These are phyloP conservation scores for Pittosporum tobira DNA, from an alignment of 129 eudicot species.

Conservation along the genomic window DNA sequence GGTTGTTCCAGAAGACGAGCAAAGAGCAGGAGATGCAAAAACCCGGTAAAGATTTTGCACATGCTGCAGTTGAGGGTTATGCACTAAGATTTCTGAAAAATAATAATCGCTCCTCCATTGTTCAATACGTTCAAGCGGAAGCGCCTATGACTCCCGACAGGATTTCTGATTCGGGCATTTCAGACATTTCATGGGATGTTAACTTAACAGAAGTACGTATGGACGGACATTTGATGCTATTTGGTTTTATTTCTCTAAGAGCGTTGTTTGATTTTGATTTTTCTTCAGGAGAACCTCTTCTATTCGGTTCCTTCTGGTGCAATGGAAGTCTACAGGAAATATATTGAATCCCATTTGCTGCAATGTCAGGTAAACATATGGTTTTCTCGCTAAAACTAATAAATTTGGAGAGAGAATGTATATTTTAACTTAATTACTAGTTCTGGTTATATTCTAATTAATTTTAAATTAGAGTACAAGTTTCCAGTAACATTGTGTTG, in stretches of 20 bases:
- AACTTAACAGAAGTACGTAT: conserved; percentile 85
- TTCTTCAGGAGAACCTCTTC: conserved; percentile 77
- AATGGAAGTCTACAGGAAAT: conserved; percentile 64
- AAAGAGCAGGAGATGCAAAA: conserved; percentile 31
- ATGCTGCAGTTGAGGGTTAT: conserved; percentile 56
- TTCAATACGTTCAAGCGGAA: conserved; percentile 24
- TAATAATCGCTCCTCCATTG: conserved; percentile 34
- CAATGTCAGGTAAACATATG: conserved; percentile 46
- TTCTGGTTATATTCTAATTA: too few relatives aligned
- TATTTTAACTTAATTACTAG: too few relatives aligned
- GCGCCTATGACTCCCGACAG: conserved; percentile 43
- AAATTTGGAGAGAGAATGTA: too few relatives aligned
- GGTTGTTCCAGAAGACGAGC: conserved; percentile 37
- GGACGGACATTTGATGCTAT: conserved; percentile 20
- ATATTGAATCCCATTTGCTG: conserved; percentile 58
- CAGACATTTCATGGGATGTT: conserved; percentile 65
- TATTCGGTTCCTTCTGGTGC: conserved; percentile 75
- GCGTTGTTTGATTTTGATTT: not conserved
- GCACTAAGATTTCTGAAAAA: conserved; percentile 59
- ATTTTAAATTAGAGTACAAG: too few relatives aligned
- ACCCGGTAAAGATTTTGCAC: conserved; percentile 20
- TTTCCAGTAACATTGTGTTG: too few relatives aligned
- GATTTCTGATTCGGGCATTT: conserved; percentile 29
- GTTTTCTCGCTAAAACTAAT: too few relatives aligned
- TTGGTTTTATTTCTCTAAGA: conserved; percentile 4